Conservation (phyloP, 176 grass and related monocot genomes). For the Paspalum notatum region DNA sequence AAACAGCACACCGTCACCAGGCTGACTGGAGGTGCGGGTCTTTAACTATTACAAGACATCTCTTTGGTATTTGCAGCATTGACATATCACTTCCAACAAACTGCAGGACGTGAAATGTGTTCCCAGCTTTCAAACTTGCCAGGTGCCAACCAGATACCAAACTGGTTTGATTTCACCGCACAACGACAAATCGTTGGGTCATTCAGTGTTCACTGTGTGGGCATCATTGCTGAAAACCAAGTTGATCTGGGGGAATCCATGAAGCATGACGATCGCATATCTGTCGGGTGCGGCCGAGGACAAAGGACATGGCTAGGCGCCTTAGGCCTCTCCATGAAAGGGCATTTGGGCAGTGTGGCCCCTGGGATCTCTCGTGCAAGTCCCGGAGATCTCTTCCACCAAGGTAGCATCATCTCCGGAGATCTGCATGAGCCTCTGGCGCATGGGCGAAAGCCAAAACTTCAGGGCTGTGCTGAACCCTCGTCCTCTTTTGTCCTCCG, state of each 20-base stretch:
- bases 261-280: slow-evolving; percentile 45
- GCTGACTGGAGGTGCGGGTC: neutral
- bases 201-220: neutral
- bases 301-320: slow-evolving; percentile 44
- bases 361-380: slow-evolving; percentile 20
- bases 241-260: slow-evolving; percentile 38
- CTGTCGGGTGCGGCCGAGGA: slow-evolving; percentile 51
- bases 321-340: slow-evolving; percentile 1
- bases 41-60: slow-evolving; percentile 9
- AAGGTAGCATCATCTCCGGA: slow-evolving; percentile 49
- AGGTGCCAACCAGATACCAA: slow-evolving; percentile 16
- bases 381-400: slow-evolving; percentile 44
- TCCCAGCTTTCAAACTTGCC: neutral
- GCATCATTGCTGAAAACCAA: slow-evolving; percentile 42
- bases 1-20: neutral
- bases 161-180: neutral
- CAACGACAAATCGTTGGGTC: neutral
- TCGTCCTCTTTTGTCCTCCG: slow-evolving; percentile 27
- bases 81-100: neutral
- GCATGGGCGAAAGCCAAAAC: slow-evolving; percentile 57
- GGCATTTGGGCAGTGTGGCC: slow-evolving; percentile 29
- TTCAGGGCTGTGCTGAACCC: slow-evolving; percentile 36
- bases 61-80: slow-evolving; percentile 3
- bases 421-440: slow-evolving; percentile 54
- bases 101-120: slow-evolving; percentile 20